phyloP scores from a whole-genome alignment of 2,329 filamentous ascomycete genomes.

The Paracamarosporium sp. region DNA sequence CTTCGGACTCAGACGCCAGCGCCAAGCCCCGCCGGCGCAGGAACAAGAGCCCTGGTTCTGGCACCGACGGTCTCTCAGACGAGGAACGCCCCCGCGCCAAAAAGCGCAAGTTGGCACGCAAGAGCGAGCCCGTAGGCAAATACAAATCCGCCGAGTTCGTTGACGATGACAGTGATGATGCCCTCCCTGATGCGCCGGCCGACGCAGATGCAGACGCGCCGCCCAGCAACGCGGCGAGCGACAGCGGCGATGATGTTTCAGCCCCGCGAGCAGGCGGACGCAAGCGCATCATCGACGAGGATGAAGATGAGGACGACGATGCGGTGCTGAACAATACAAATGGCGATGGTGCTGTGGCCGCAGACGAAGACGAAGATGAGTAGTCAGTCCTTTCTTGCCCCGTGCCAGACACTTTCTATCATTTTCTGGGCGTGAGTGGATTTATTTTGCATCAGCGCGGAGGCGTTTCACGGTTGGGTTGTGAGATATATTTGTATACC shows the following conservation, averaged over 20 bases:
- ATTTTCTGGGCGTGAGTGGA: neutral
- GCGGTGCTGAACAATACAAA: slow-evolving; percentile 28
- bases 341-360: slow-evolving; percentile 21
- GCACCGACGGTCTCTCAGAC: slow-evolving; percentile 57
- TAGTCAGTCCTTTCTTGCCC: too few relatives aligned
- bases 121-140: slow-evolving; percentile 61
- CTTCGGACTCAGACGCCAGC: slow-evolving; percentile 39
- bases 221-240: slow-evolving; percentile 11
- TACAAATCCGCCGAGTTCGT: slow-evolving; percentile 87
- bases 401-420: too few relatives aligned
- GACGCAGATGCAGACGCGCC: slow-evolving; percentile 18
- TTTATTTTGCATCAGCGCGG: slow-evolving; percentile 27
- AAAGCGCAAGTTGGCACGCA: slow-evolving; percentile 66
- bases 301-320: slow-evolving; percentile 40
- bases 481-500: slow-evolving; percentile 2
- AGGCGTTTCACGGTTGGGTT: slow-evolving; percentile 15
- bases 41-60: slow-evolving; percentile 29
- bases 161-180: slow-evolving; percentile 67
- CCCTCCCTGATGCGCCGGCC: slow-evolving; percentile 25
- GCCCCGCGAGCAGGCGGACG: slow-evolving; percentile 29
- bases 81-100: slow-evolving; percentile 66
- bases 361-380: slow-evolving; percentile 39
- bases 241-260: slow-evolving; percentile 29
- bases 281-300: slow-evolving; percentile 42
- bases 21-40: slow-evolving; percentile 46